Base-by-base conservation (phyloP, 2,329 filamentous ascomycete genomes). In the Talaromyces amestolkiae region DNA sequence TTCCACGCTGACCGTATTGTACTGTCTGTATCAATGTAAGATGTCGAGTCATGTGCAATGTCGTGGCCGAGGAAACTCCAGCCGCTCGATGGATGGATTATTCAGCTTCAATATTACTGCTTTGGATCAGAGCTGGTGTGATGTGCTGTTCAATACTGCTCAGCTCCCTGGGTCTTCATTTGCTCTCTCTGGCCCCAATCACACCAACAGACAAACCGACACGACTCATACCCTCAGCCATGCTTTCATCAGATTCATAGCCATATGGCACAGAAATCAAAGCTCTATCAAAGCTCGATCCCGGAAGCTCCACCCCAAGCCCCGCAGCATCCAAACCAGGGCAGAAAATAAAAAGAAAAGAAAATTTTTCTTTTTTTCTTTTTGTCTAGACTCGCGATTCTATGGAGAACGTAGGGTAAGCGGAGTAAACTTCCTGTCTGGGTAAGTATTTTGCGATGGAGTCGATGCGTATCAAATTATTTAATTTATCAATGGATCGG, bases 261-360 rank as follows among this genome's bases (percentile, higher is more conserved):
- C 27, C 27, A 31, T 37, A 39, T 56, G 33, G n/a, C 27, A 39
- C 33, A 56, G 51, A 56, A 49, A 54, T 39, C 53, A 56, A 54
- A 54, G 51, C 51, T 54, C 33, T 15, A 35, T 51, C 49, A 53
- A 53, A 53, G 49, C 51, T 35, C 51, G 51, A 54, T 19, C 31
- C 51, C 51, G 27, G 3, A 10, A 15, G n/a, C n/a, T 37, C 51
- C 51, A 54, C 51, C 51, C 31, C 27, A 24, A 53, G 49, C 5
- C 27, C 49, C 49, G 27, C 49, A 33, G 27, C 33, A 31, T 53
- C 27, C 27, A n/a, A 53, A 17, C 1, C 13, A n/a, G 49, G 17
- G 49, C 27, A 11, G 49, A 35, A 39, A n/a, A 13, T 22, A 22
- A 54, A 54, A 53, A 35, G n/a, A 35, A 37, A 56, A 24, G 19